These are phyloP conservation scores for Turritis glabra DNA, from an alignment of 345 rosid genomes.

Conservation along the genomic window DNA sequence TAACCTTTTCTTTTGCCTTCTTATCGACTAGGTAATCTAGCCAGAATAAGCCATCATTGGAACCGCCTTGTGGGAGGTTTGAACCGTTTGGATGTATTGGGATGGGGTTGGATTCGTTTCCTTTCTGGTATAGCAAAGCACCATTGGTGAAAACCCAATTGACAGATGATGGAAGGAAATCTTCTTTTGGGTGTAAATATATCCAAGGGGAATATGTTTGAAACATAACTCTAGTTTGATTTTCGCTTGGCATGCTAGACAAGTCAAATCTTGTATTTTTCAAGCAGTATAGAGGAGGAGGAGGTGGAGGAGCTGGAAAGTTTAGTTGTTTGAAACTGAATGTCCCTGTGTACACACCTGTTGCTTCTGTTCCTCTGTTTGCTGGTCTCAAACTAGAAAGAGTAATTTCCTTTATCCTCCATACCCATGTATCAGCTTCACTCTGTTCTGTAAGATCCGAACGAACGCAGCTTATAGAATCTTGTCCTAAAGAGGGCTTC, in stretches of 20 bases:
- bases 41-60: conserved; percentile 65
- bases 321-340: conserved; percentile 44
- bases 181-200: conserved; percentile 73
- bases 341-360: conserved; percentile 62
- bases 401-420: conserved; percentile 50
- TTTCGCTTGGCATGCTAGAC: conserved; percentile 51
- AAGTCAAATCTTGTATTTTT: conserved; percentile 46
- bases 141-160: conserved; percentile 63
- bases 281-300: conserved; percentile 46
- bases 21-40: conserved; percentile 60
- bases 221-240: conserved; percentile 51
- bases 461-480: conserved; percentile 60
- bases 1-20: conserved; percentile 46
- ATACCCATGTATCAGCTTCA: conserved; percentile 49
- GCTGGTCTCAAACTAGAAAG: conserved; percentile 48
- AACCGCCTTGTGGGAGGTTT: conserved; percentile 83
- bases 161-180: conserved; percentile 61
- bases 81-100: conserved; percentile 49
- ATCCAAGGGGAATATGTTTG: conserved; percentile 57
- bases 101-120: conserved; percentile 57
- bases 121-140: conserved; percentile 57
- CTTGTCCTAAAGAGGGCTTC: conserved; percentile 54
- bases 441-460: conserved; percentile 58
- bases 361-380: conserved; percentile 44
- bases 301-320: conserved; percentile 1